phyloP scores from a whole-genome alignment of 306 rosid species.

The Acacia melanoxylon region DNA sequence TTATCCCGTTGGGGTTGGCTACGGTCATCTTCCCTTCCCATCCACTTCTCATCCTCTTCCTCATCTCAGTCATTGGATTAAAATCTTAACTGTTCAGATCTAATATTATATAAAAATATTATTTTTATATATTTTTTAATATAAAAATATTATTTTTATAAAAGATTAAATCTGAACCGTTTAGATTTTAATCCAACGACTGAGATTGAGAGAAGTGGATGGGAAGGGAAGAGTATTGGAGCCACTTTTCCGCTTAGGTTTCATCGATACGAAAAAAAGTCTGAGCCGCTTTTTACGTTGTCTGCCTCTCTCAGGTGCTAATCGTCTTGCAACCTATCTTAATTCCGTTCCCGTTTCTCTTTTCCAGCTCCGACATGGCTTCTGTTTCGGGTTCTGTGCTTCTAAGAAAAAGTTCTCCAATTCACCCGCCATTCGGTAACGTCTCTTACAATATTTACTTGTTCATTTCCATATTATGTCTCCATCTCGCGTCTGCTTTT shows the following conservation, averaged over 20 bases:
- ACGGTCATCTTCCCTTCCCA: too few species aligned
- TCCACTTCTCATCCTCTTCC: too few species aligned
- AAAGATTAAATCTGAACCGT: too few species aligned
- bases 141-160: too few species aligned
- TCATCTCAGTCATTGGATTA: too few species aligned
- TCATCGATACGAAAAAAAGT: slow-evolving; percentile 36
- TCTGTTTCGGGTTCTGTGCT: slow-evolving; percentile 60
- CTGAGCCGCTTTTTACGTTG: neutral
- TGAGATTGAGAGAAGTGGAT: too few species aligned
- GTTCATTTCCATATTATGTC: neutral
- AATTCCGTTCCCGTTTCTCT: neutral
- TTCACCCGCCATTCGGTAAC: slow-evolving; percentile 48
- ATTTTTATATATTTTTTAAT: too few species aligned
- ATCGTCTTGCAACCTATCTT: neutral
- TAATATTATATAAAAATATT: too few species aligned
- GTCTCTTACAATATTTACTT: neutral
- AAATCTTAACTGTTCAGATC: too few species aligned
- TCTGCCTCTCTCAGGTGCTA: neutral
- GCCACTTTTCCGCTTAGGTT: slow-evolving; percentile 39
- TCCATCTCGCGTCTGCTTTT: neutral
- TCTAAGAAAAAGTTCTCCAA: slow-evolving; percentile 35
- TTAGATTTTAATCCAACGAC: too few species aligned
- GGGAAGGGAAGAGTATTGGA: too few species aligned
- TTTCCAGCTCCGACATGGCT: slow-evolving; percentile 46
- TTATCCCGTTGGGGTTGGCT: too few species aligned